Evolutionary conservation across 2,329 filamentous ascomycete species (phyloP).

Genomic region (Diaporthe destruens): DNA sequence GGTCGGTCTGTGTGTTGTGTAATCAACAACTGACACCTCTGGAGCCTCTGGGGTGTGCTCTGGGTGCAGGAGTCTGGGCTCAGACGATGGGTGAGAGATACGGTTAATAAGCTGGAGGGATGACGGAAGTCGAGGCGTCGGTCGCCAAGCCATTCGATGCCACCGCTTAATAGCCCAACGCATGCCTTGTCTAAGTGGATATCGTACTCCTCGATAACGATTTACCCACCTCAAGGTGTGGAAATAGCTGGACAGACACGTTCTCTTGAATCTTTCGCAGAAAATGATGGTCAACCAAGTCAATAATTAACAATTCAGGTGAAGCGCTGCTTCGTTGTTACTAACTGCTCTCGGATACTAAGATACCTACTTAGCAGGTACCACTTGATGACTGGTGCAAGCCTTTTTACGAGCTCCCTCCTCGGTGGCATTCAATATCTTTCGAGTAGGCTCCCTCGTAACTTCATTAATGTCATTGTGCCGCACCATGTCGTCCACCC

Average conservation of each 20-base stretch:
- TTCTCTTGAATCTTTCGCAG: background rate
- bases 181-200: background rate
- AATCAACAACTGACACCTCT: slow-evolving; percentile 9
- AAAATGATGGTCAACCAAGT: background rate
- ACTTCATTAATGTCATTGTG: background rate
- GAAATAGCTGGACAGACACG: background rate
- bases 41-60: background rate
- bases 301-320: background rate
- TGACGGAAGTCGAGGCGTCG: slow-evolving; percentile 25
- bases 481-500: background rate
- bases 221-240: background rate
- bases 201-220: background rate
- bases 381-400: background rate
- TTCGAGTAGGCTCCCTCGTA: background rate
- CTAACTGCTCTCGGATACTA: background rate
- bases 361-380: too few species aligned
- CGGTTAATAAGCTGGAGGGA: slow-evolving; percentile 33
- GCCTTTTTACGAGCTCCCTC: background rate
- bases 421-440: background rate
- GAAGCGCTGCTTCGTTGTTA: too few species aligned
- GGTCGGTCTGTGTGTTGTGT: slow-evolving; percentile 1
- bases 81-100: background rate
- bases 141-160: slow-evolving; percentile 20
- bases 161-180: slow-evolving; percentile 10
- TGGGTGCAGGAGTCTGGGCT: slow-evolving; percentile 11